phyloP scores from a whole-genome alignment of 1,139 yeast genomes.

The Saccharomyces pastorianus region DNA sequence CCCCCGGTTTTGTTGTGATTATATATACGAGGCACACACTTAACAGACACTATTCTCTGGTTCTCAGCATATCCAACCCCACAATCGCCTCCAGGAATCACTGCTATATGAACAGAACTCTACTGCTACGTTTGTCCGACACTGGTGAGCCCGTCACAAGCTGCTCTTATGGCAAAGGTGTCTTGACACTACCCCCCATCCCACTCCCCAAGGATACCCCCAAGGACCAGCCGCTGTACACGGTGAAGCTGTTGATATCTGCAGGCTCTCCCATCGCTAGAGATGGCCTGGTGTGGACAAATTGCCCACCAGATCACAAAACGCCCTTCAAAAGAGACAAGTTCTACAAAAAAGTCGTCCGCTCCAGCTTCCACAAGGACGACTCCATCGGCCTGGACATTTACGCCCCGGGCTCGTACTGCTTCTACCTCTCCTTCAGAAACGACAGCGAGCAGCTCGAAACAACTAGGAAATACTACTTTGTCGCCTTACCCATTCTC shows the following conservation, averaged over 20 bases:
- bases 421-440: constrained; percentile 52
- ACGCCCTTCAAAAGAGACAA: constrained; percentile 47
- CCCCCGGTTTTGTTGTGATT: neutral
- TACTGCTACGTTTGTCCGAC: constrained; percentile 47
- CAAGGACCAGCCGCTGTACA: constrained; percentile 43
- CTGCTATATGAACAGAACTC: constrained; percentile 11
- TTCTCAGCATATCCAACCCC: no score
- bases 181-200: constrained; percentile 53
- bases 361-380: constrained; percentile 51
- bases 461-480: constrained; percentile 55
- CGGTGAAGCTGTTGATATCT: constrained; percentile 54
- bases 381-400: constrained; percentile 53
- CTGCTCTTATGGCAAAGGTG: constrained; percentile 43
- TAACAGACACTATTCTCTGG: no score
- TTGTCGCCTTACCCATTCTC: constrained; percentile 76
- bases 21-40: no score
- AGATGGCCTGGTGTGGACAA: constrained; percentile 65
- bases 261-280: constrained; percentile 70
- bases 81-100: neutral
- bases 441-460: constrained; percentile 32
- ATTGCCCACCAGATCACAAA: constrained; percentile 47
- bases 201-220: constrained; percentile 38
- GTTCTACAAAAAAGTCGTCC: constrained; percentile 43
- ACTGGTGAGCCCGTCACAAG: constrained; percentile 49
- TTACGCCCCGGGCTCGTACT: constrained; percentile 67